Conservation (phyloP, 2,329 filamentous ascomycete species). For the Nigrospora sphaerica region DNA sequence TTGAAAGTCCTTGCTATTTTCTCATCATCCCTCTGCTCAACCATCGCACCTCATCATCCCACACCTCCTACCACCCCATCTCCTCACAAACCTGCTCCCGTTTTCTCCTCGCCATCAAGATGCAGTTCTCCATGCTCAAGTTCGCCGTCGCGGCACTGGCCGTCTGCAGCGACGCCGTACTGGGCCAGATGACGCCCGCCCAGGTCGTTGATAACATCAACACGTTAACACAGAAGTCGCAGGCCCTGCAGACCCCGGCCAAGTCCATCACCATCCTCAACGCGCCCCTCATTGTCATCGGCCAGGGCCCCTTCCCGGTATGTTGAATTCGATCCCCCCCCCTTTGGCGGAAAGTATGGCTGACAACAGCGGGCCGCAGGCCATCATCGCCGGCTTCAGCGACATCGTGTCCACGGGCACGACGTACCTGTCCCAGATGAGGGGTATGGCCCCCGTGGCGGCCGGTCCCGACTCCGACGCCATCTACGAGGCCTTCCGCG, state of each 20-base stretch:
- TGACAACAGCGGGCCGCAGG: background rate
- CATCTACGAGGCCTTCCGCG: conserved; percentile 19
- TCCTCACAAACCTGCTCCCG: too few relatives aligned
- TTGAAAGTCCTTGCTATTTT: too few relatives aligned
- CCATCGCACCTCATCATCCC: too few relatives aligned
- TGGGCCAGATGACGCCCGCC: conserved; percentile 5
- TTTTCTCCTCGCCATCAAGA: background rate
- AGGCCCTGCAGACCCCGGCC: conserved; percentile 16
- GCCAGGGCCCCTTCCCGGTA: conserved; percentile 23
- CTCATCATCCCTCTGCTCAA: too few relatives aligned
- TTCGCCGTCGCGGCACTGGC: conserved; percentile 8
- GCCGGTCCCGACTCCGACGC: conserved; percentile 5
- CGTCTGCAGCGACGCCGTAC: conserved; percentile 7
- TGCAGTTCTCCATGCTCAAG: conserved; percentile 11
- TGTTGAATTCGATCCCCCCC: conserved; percentile 3
- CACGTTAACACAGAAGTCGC: conserved; percentile 14
- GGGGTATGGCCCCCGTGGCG: conserved; percentile 6
- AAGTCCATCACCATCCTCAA: conserved; percentile 18
- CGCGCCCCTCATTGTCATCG: conserved; percentile 15
- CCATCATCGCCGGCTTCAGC: conserved; percentile 20
- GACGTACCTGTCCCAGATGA: conserved; percentile 9
- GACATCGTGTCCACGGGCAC: conserved; percentile 19
- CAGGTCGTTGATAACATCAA: conserved; percentile 17
- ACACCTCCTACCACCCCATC: too few relatives aligned
- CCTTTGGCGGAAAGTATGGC: background rate